Evolutionary conservation across 441 rosid genomes (phyloP).

Genomic region (Dalechampia spathulata): DNA sequence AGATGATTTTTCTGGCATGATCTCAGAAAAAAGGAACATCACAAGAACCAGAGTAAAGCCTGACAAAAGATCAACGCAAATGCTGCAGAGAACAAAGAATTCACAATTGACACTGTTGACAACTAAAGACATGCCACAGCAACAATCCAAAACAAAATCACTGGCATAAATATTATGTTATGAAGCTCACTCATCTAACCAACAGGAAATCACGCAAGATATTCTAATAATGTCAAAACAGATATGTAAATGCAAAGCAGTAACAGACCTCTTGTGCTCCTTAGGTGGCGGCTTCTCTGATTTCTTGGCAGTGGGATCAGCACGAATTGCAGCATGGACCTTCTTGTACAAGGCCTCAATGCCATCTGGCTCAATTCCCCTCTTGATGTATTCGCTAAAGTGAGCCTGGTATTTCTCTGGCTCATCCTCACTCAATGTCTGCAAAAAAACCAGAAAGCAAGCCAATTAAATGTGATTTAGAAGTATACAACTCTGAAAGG

Average conservation of each 20-base stretch:
- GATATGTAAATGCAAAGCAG: neutral
- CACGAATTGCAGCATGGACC: slow-evolving; percentile 88
- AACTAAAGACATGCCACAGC: neutral
- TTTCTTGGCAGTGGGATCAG: slow-evolving; percentile 67
- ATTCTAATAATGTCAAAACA: neutral
- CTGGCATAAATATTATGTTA: neutral
- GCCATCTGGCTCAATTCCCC: slow-evolving; percentile 62
- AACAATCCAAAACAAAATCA: too few species aligned
- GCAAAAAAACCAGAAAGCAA: neutral
- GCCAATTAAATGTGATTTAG: neutral
- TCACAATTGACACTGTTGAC: too few species aligned
- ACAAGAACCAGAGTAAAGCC: neutral
- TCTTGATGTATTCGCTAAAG: slow-evolving; percentile 66
- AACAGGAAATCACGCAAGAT: neutral
- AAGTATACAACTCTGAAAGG: too few species aligned
- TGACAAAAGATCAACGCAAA: neutral
- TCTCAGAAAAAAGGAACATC: neutral
- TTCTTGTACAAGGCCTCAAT: slow-evolving; percentile 69
- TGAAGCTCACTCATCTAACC: neutral
- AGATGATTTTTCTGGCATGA: too few species aligned
- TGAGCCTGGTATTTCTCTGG: slow-evolving; percentile 92
- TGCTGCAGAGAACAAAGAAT: neutral
- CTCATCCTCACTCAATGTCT: slow-evolving; percentile 74
- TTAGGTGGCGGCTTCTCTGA: slow-evolving; percentile 52
- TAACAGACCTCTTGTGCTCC: slow-evolving; percentile 66